Conservation (phyloP, 1,139 yeast genomes). For the Groenewaldozyma sp. region DNA sequence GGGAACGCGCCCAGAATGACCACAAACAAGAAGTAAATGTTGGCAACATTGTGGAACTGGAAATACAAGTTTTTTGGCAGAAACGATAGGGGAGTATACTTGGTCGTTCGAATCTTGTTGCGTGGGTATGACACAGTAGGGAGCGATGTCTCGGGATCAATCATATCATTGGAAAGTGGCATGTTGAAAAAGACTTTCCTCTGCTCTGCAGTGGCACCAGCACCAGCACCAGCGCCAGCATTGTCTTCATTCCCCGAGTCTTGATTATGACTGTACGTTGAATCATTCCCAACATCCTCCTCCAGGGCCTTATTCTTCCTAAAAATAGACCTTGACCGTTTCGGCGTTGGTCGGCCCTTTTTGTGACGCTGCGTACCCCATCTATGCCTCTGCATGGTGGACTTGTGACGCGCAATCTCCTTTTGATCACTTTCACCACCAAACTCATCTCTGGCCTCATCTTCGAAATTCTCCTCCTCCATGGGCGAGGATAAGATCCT, state of each 20-base stretch:
- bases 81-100: constrained; percentile 84
- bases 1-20: constrained; percentile 74
- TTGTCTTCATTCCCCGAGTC: constrained; percentile 5
- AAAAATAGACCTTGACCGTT: constrained; percentile 22
- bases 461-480: background rate
- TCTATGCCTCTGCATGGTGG: constrained; percentile 60
- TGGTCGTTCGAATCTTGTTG: constrained; percentile 91
- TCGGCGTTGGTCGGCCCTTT: constrained; percentile 49
- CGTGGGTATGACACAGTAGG: constrained; percentile 58
- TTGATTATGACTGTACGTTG: constrained; percentile 3
- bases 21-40: constrained; percentile 71
- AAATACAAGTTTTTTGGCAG: constrained; percentile 71
- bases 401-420: constrained; percentile 18
- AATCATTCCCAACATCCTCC: constrained; percentile 5
- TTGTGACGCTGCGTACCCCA: constrained; percentile 87
- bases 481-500: no score
- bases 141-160: constrained; percentile 50
- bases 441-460: background rate
- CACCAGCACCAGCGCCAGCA: background rate
- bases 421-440: background rate
- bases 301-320: constrained; percentile 5
- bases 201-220: background rate
- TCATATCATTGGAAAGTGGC: constrained; percentile 52
- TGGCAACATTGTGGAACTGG: constrained; percentile 87
- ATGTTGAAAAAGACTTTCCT: constrained; percentile 46